These are phyloP conservation scores for Hypoxylon crocopeplum DNA, from an alignment of 495 filamentous ascomycete genomes.

Conservation along the genomic window DNA sequence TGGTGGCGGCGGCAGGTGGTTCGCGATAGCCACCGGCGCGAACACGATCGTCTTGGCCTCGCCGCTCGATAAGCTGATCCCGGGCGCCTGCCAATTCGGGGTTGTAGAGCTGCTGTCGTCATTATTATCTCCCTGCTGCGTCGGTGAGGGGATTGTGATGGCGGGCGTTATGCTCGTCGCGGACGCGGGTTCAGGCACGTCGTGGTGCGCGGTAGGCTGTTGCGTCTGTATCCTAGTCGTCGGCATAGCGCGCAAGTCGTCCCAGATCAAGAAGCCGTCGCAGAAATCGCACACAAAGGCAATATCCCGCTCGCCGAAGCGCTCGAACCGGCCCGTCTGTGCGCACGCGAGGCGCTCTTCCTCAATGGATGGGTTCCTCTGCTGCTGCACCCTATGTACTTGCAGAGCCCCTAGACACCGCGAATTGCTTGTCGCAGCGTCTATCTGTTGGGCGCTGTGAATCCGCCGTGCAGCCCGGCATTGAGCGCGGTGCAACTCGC, in stretches of 20 bases:
- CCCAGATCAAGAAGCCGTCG: slow-evolving; percentile 57
- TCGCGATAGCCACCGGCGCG: slow-evolving; percentile 56
- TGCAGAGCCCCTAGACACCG: slow-evolving; percentile 55
- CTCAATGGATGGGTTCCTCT: slow-evolving; percentile 16
- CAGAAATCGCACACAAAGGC: slow-evolving; percentile 60
- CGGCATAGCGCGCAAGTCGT: slow-evolving; percentile 51
- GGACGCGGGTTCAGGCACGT: slow-evolving; percentile 2
- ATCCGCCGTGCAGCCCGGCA: slow-evolving; percentile 56
- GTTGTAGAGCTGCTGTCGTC: not conserved
- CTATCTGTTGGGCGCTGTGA: slow-evolving; percentile 46
- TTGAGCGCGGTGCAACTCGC: slow-evolving; percentile 55
- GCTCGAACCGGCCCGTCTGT: slow-evolving; percentile 49
- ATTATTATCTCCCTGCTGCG: not conserved
- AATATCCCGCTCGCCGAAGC: slow-evolving; percentile 49
- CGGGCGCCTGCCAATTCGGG: slow-evolving; percentile 33
- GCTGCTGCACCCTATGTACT: slow-evolving; percentile 48
- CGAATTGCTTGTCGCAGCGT: slow-evolving; percentile 14
- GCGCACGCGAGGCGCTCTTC: slow-evolving; percentile 52
- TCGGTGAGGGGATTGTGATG: not conserved
- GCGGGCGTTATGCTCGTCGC: slow-evolving; percentile 11
- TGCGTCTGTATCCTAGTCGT: slow-evolving; percentile 44
- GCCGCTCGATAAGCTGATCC: slow-evolving; percentile 24
- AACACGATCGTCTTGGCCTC: slow-evolving; percentile 55
- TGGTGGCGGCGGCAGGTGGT: slow-evolving; percentile 51
- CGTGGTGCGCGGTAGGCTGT: not conserved